phyloP scores from a whole-genome alignment of 768 basidiomycete genomes.

The Hysterangium stoloniferum region DNA sequence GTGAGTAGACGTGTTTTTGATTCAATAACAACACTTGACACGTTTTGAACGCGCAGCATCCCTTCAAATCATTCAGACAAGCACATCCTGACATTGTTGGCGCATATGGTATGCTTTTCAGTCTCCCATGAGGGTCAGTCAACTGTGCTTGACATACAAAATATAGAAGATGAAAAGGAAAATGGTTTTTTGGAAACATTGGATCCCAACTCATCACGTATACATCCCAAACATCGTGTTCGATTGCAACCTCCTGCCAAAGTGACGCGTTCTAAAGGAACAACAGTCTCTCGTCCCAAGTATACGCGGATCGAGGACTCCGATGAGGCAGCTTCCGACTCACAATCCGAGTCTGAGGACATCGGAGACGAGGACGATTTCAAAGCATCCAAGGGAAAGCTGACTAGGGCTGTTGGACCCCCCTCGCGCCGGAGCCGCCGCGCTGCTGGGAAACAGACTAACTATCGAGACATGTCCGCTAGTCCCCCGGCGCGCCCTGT shows the following conservation, averaged over 20 bases:
- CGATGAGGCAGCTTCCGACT: background rate
- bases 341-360: constrained; percentile 10
- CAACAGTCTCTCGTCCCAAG: background rate
- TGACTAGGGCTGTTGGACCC: background rate
- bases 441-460: background rate
- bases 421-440: constrained; percentile 7
- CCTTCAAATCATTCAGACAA: constrained; percentile 30
- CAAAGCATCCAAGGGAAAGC: background rate
- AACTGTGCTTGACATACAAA: background rate
- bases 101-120: constrained; percentile 42
- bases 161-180: background rate
- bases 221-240: background rate
- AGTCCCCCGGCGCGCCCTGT: background rate
- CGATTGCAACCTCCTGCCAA: background rate
- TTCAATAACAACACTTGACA: background rate
- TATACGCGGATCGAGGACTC: no score
- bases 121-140: background rate
- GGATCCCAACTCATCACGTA: background rate
- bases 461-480: constrained; percentile 3
- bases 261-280: background rate
- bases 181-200: background rate
- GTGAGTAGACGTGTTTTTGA: constrained; percentile 35
- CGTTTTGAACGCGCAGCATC: constrained; percentile 30
- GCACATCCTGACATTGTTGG: constrained; percentile 40
- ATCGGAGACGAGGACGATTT: constrained; percentile 20